Percentiles rank a stretch among this genome's conserved stretches.
Evolutionary conservation across 2,329 filamentous ascomycete genomes (phyloP).

Genomic region (Colletotrichum eremochloae): DNA sequence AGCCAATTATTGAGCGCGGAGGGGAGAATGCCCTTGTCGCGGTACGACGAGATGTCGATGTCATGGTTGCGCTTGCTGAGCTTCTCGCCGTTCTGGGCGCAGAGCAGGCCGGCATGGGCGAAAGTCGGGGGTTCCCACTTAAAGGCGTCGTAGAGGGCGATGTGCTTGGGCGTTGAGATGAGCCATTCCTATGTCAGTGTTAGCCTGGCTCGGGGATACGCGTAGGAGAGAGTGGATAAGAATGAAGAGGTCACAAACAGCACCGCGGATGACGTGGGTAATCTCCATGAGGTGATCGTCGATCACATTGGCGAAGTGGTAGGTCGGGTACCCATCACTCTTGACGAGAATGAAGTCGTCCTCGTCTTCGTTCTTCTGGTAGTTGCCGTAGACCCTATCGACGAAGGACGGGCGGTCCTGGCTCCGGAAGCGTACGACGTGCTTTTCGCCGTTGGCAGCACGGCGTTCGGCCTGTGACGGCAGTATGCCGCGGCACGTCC

Average conservation of each 20-base stretch:
- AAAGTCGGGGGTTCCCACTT: slow-evolving; percentile 81
- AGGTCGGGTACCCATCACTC: slow-evolving; percentile 91
- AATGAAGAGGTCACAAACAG: slow-evolving; percentile 64
- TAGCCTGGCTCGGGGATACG: not conserved
- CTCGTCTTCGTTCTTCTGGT: slow-evolving; percentile 67
- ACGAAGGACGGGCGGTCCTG: slow-evolving; percentile 73
- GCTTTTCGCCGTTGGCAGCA: slow-evolving; percentile 75
- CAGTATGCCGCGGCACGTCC: slow-evolving; percentile 79
- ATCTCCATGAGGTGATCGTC: slow-evolving; percentile 97
- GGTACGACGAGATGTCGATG: slow-evolving; percentile 66
- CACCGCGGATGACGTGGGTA: slow-evolving; percentile 93
- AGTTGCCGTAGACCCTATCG: slow-evolving; percentile 84
- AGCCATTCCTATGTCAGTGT: slow-evolving; percentile 82
- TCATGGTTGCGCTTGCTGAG: slow-evolving; percentile 85
- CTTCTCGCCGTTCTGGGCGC: slow-evolving; percentile 78
- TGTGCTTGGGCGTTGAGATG: slow-evolving; percentile 84
- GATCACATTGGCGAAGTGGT: slow-evolving; percentile 96
- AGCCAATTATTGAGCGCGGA: slow-evolving; percentile 81
- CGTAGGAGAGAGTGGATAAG: not conserved
- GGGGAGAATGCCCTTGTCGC: slow-evolving; percentile 61
- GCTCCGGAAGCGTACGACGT: slow-evolving; percentile 83
- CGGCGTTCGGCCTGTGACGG: slow-evolving; percentile 77
- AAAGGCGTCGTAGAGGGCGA: slow-evolving; percentile 81
- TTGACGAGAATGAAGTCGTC: slow-evolving; percentile 94
- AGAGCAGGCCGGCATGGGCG: slow-evolving; percentile 83